A percentile compares a stretch with the other conserved stretches of the same genome.
Conservation (phyloP, 495 filamentous ascomycete genomes). For the Opeltia flavorubescens region DNA sequence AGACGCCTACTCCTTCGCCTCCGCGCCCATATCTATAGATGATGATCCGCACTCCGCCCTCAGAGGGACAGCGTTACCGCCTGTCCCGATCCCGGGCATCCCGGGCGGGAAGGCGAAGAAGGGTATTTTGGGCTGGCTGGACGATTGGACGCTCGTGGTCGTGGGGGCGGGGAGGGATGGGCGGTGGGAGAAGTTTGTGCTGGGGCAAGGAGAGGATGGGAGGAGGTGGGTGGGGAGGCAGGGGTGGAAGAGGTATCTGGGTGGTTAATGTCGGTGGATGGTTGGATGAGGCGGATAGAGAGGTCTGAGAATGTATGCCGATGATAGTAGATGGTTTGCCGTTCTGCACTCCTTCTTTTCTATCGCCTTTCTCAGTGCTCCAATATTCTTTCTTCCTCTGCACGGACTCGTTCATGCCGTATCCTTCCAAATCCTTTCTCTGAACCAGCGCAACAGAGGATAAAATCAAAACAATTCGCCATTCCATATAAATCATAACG, state of each 20-base stretch:
- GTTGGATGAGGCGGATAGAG: not conserved
- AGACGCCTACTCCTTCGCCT: conserved; percentile 70
- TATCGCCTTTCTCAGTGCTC: too few species aligned
- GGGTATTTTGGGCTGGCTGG: conserved; percentile 63
- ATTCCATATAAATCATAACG: too few species aligned
- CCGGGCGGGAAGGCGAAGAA: conserved; percentile 48
- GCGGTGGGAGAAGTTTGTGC: conserved; percentile 70
- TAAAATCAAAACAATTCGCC: too few species aligned
- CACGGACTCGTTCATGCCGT: too few species aligned
- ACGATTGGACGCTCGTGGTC: conserved; percentile 54
- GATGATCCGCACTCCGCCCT: conserved; percentile 42
- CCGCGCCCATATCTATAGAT: conserved; percentile 61
- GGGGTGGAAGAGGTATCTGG: conserved; percentile 74
- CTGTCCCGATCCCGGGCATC: conserved; percentile 27
- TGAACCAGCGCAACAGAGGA: too few species aligned
- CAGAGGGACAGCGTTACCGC: conserved; percentile 8
- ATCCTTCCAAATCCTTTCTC: too few species aligned
- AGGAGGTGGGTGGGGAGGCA: conserved; percentile 46
- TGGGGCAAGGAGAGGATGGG: conserved; percentile 50
- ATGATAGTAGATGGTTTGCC: too few species aligned
- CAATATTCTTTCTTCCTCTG: too few species aligned
- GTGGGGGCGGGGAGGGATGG: conserved; percentile 70
- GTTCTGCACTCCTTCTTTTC: too few species aligned
- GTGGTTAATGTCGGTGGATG: conserved; percentile 14
- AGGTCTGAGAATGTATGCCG: too few species aligned